Evolutionary conservation across 768 basidiomycete species (phyloP).

Genomic region (Lactifluus echinatus): DNA sequence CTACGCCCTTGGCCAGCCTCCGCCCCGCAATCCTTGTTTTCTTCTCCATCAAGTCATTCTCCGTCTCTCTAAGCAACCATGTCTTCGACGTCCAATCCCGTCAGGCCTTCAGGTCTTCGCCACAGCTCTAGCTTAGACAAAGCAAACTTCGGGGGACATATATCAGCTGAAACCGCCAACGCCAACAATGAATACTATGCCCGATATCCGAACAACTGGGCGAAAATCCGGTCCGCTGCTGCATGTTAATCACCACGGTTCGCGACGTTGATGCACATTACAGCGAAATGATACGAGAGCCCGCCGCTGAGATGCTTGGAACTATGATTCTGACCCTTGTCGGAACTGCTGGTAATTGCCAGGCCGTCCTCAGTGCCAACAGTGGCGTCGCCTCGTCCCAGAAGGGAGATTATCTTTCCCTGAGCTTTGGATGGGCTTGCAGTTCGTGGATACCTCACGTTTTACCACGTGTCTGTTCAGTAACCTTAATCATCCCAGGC

Average conservation of each 20-base stretch:
- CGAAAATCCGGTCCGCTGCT: slow-evolving; percentile 18
- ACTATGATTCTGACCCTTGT: slow-evolving; percentile 24
- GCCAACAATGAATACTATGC: slow-evolving; percentile 4
- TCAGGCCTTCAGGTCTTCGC: not conserved
- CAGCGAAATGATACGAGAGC: slow-evolving; percentile 18
- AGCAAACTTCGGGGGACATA: not conserved
- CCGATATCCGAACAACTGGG: slow-evolving; percentile 20
- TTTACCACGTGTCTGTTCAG: not conserved
- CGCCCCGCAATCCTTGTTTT: not conserved
- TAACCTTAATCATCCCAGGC: slow-evolving; percentile 28
- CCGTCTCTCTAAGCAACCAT: not conserved
- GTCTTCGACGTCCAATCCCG: not conserved
- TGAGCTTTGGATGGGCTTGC: slow-evolving; percentile 22
- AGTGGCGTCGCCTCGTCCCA: slow-evolving; percentile 19
- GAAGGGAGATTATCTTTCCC: slow-evolving; percentile 22
- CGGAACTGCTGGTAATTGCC: slow-evolving; percentile 21
- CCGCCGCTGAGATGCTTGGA: slow-evolving; percentile 24
- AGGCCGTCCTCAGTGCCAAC: slow-evolving; percentile 21
- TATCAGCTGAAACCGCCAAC: not conserved
- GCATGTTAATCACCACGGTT: not conserved
- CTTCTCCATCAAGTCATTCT: not conserved
- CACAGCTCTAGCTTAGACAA: not conserved
- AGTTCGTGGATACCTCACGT: slow-evolving; percentile 8
- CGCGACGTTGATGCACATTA: not conserved
- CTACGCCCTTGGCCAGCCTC: not conserved